phyloP scores from a whole-genome alignment of 1,139 yeast species.

The Blastobotrys petasosporus region DNA sequence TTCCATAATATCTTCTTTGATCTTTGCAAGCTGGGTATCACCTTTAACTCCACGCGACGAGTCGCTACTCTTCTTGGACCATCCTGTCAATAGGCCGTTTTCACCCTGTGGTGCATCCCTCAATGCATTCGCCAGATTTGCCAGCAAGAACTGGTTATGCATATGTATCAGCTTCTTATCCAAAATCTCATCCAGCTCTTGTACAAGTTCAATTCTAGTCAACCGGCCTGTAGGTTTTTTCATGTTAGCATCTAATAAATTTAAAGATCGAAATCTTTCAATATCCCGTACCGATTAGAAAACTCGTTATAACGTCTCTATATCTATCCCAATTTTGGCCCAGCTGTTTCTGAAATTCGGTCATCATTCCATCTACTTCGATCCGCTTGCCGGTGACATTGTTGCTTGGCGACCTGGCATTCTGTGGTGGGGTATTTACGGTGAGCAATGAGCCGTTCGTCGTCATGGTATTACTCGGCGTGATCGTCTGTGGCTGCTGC shows the following conservation, averaged over 20 bases:
- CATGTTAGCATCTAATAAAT: slow-evolving; percentile 9
- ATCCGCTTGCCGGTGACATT: slow-evolving; percentile 38
- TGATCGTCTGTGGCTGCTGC: background rate
- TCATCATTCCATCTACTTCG: slow-evolving; percentile 67
- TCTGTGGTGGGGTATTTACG: slow-evolving; percentile 5
- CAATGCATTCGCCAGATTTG: slow-evolving; percentile 78
- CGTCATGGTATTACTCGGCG: slow-evolving; percentile 2
- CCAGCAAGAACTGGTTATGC: slow-evolving; percentile 77
- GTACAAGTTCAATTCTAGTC: slow-evolving; percentile 67
- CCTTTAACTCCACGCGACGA: slow-evolving; percentile 27
- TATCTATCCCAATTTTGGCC: slow-evolving; percentile 84
- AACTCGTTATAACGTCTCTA: slow-evolving; percentile 70
- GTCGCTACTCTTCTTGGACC: slow-evolving; percentile 42
- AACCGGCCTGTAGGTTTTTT: slow-evolving; percentile 39
- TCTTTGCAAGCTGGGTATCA: slow-evolving; percentile 61
- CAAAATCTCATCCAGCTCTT: slow-evolving; percentile 49
- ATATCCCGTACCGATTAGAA: slow-evolving; percentile 44
- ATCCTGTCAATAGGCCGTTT: slow-evolving; percentile 39
- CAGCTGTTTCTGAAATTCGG: slow-evolving; percentile 62
- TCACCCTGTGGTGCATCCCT: slow-evolving; percentile 63
- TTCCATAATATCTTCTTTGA: slow-evolving; percentile 82
- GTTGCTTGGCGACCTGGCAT: background rate
- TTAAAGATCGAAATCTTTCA: background rate
- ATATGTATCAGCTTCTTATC: slow-evolving; percentile 47
- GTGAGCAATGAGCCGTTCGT: background rate